Base-by-base conservation (phyloP, 305 asterid genomes). In the Fraxinus dipetala region DNA sequence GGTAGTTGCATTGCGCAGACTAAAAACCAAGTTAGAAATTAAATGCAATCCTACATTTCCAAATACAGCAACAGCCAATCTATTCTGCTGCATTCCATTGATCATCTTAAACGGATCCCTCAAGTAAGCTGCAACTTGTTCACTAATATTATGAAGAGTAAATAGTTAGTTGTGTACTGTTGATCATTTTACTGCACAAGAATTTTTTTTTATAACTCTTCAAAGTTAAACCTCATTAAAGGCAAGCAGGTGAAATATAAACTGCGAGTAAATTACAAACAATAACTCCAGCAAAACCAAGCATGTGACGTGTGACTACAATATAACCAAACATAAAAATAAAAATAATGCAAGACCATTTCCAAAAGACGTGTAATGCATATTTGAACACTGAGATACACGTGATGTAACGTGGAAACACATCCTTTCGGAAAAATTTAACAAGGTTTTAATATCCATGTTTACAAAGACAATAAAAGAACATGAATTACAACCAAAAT, bases 81-180 rank as follows among this genome's bases (percentile, higher is more conserved):
- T 90, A 83, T 88, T 92, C 87, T 87, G 97, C 88, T 89, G 98
- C 99, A 94, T 96, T 78, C 98, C 97, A 86, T 94, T 93, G 45
- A 93, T 87, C 97, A 92, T 93, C 86, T 91, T 96, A 87, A 91
- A 91, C 40, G 98, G 98, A 90, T 94, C 99, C 86, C 98, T 92
- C 98, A 92, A 94, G 86, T 93, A 91, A 82, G 89, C 79, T 40
- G 93, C 91, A 86, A 96, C 98, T 94, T 94, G 99, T 73, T 90
- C 92, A 78, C 99, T 94, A 84, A 92, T 90, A 86, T 89, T 91
- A 98, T 96, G 95, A 75, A 86, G 81, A 69, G 59, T 63, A 85
- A 54, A 61, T 20, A 63, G 84, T 90, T 84, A 91, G 70, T 78
- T 43, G 43, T 59, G 54, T 2, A 0, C 78, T 14, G 72, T 34